Evolutionary conservation across 352 stramenopile genomes (phyloP).

Genomic region (Pythium monospermum): DNA sequence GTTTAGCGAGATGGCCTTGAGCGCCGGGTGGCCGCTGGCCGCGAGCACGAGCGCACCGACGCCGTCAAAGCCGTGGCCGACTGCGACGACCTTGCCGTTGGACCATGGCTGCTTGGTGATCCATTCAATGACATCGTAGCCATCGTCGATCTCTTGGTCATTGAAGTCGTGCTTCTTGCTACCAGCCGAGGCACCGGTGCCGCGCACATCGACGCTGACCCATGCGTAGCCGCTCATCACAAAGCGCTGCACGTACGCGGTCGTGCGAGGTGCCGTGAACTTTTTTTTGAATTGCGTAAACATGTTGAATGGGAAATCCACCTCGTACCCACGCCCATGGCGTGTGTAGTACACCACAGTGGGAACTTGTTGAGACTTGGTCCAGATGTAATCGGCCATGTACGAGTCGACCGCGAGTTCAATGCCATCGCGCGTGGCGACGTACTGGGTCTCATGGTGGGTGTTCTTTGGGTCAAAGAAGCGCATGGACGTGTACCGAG

Average conservation of each 20-base stretch:
- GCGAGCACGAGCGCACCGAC: slow-evolving; percentile 59
- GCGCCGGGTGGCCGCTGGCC: slow-evolving; percentile 49
- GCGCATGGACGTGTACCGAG: slow-evolving; percentile 62
- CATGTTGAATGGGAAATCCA: slow-evolving; percentile 77
- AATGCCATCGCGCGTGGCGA: slow-evolving; percentile 60
- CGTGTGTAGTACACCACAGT: slow-evolving; percentile 70
- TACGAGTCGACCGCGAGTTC: slow-evolving; percentile 75
- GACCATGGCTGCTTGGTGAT: slow-evolving; percentile 75
- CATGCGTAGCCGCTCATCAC: slow-evolving; percentile 71
- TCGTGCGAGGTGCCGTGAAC: slow-evolving; percentile 79
- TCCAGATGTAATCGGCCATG: slow-evolving; percentile 55
- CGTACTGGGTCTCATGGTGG: slow-evolving; percentile 71
- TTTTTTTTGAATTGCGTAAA: slow-evolving; percentile 60
- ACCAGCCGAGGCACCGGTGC: slow-evolving; percentile 67
- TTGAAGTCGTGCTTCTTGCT: slow-evolving; percentile 66
- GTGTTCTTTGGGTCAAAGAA: slow-evolving; percentile 75
- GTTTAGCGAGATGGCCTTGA: slow-evolving; percentile 74
- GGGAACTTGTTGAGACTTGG: slow-evolving; percentile 53
- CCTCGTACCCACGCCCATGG: slow-evolving; percentile 70
- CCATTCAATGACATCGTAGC: slow-evolving; percentile 77
- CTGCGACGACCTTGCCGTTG: slow-evolving; percentile 65
- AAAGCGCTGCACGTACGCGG: slow-evolving; percentile 67
- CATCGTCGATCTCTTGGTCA: slow-evolving; percentile 65
- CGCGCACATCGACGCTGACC: slow-evolving; percentile 71
- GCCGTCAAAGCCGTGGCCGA: slow-evolving; percentile 72